These are phyloP conservation scores for Persicaria maculosa DNA, from an alignment of 148 eudicot species.

Conservation along the genomic window DNA sequence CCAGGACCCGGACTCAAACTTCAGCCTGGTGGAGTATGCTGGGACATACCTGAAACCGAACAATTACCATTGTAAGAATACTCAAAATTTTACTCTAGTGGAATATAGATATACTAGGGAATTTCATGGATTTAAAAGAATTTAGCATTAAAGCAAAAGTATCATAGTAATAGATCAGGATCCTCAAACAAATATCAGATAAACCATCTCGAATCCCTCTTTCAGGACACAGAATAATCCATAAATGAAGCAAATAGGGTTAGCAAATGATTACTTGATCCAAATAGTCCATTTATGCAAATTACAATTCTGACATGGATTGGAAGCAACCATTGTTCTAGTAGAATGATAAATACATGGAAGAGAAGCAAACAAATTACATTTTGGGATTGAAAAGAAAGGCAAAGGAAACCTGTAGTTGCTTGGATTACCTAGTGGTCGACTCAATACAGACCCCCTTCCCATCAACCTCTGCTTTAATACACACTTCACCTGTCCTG, in stretches of 20 bases:
- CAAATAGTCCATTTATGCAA: too few species aligned
- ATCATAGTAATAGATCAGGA: background rate
- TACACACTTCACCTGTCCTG: conserved; percentile 50
- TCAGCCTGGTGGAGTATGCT: conserved; percentile 82
- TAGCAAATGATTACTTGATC: background rate
- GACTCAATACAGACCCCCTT: conserved; percentile 80
- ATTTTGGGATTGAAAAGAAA: background rate
- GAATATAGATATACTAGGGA: background rate
- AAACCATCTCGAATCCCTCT: background rate
- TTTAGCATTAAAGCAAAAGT: too few species aligned
- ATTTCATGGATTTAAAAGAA: background rate
- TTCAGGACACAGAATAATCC: background rate
- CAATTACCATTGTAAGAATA: background rate
- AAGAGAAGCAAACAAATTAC: background rate
- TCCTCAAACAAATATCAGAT: background rate
- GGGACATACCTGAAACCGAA: conserved; percentile 65
- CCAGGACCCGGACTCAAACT: conserved; percentile 68
- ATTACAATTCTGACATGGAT: too few species aligned
- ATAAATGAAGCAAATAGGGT: background rate
- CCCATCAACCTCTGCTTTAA: conserved; percentile 58
- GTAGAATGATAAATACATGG: background rate
- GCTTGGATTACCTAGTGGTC: conserved; percentile 61
- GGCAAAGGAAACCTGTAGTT: background rate
- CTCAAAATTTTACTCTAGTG: background rate
- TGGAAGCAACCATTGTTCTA: background rate